phyloP scores from a whole-genome alignment of 495 filamentous ascomycete species.

The Penicillium arizonense region DNA sequence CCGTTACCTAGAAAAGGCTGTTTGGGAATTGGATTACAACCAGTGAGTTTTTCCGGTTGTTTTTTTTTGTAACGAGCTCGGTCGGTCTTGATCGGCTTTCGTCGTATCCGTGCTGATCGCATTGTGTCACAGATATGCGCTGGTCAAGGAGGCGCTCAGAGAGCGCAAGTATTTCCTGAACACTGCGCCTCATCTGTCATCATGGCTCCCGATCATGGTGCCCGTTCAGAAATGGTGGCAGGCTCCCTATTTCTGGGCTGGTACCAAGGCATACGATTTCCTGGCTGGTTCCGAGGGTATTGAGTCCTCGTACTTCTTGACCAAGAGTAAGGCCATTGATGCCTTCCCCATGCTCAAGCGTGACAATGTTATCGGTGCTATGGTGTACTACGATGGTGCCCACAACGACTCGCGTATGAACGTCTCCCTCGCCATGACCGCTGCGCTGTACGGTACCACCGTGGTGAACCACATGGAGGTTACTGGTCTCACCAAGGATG shows the following conservation, averaged over 20 bases:
- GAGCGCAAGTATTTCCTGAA: conserved; percentile 95
- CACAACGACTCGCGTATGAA: conserved; percentile 99
- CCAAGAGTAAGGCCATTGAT: conserved; percentile 90
- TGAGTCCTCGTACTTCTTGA: conserved; percentile 95
- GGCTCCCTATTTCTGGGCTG: conserved; percentile 94
- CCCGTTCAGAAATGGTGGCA: conserved; percentile 97
- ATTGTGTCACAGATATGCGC: conserved; percentile 57
- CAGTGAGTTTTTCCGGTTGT: conserved; percentile 53
- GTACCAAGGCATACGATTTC: conserved; percentile 93
- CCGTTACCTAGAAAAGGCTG: conserved; percentile 92
- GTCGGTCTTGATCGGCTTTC: background rate
- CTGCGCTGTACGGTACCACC: conserved; percentile 87
- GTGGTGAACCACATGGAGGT: conserved; percentile 94
- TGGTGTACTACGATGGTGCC: conserved; percentile 97
- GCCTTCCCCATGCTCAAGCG: conserved; percentile 97
- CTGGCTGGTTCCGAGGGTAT: conserved; percentile 94
- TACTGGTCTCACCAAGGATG: conserved; percentile 77
- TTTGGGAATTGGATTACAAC: conserved; percentile 94
- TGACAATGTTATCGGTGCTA: conserved; percentile 78
- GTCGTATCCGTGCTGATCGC: conserved; percentile 10
- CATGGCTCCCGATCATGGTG: conserved; percentile 97
- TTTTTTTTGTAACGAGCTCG: background rate
- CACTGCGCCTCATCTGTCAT: conserved; percentile 91
- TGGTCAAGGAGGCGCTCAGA: conserved; percentile 92
- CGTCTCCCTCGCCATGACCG: conserved; percentile 92